phyloP scores from a whole-genome alignment of 352 stramenopile species.

The Pythium coloratum region DNA sequence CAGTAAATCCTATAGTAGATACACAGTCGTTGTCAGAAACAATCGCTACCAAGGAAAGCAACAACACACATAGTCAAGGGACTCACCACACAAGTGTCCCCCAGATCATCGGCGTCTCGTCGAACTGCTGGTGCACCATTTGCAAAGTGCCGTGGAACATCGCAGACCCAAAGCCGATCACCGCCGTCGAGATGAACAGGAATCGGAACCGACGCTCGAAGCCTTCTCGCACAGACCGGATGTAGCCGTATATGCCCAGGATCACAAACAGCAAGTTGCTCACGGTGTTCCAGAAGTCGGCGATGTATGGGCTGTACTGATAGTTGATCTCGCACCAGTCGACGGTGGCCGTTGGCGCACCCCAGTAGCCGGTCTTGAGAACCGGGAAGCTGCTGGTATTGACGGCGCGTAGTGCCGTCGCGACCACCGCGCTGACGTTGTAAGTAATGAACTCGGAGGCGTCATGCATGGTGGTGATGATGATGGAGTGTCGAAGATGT shows the following conservation, averaged over 20 bases:
- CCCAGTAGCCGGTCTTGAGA: constrained; percentile 38
- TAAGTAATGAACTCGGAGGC: background rate
- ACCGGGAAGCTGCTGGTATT: background rate
- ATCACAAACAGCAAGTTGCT: constrained; percentile 85
- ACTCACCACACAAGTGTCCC: constrained; percentile 69
- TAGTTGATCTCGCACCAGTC: constrained; percentile 90
- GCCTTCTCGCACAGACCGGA: constrained; percentile 51
- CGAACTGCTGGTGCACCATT: constrained; percentile 75
- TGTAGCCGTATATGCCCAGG: constrained; percentile 69
- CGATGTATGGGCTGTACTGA: constrained; percentile 71
- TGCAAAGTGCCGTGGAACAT: constrained; percentile 88
- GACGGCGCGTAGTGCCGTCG: background rate
- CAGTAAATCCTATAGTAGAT: constrained; percentile 57
- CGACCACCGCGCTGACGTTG: background rate
- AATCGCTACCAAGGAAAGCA: background rate
- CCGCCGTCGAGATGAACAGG: constrained; percentile 67
- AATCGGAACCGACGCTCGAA: constrained; percentile 78
- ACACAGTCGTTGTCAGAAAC: background rate
- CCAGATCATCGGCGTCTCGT: constrained; percentile 87
- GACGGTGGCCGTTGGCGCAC: constrained; percentile 69
- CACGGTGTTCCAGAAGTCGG: constrained; percentile 89
- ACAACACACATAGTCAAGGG: background rate
- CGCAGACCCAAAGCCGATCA: constrained; percentile 83
- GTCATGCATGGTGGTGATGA: background rate
- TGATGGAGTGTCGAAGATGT: too few relatives aligned